Percentiles rank a stretch among this genome's conserved stretches.
Conservation (phyloP, 2,329 filamentous ascomycete genomes). For the Epichloe coenophiala region DNA sequence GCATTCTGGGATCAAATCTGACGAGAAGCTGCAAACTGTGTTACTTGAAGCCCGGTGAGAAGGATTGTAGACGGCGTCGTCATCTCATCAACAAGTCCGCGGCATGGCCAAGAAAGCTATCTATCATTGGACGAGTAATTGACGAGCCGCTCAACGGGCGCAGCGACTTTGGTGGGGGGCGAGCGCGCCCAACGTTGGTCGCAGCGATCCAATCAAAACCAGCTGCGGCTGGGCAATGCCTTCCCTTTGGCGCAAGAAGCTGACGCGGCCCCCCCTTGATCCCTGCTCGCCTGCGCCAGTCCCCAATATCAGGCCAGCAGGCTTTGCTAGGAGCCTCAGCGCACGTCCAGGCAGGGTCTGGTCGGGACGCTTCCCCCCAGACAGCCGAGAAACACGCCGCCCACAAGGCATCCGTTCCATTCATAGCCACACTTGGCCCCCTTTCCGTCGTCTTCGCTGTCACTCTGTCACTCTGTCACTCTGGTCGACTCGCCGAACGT, state of each 20-base stretch:
- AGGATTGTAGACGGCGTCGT: conserved; percentile 6
- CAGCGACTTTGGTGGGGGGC: background rate
- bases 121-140: background rate
- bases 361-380: background rate
- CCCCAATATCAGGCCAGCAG: background rate
- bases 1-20: background rate
- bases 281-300: conserved; percentile 9
- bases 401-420: conserved; percentile 18
- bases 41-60: background rate
- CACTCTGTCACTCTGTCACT: background rate
- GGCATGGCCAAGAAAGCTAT: background rate
- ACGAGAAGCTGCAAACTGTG: background rate
- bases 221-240: background rate
- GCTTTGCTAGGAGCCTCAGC: conserved; percentile 4
- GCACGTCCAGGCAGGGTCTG: conserved; percentile 5
- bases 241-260: conserved; percentile 8
- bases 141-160: background rate
- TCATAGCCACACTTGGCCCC: conserved; percentile 18
- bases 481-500: background rate
- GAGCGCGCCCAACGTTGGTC: background rate
- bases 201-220: background rate
- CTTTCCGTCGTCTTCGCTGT: conserved; percentile 11
- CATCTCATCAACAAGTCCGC: conserved; percentile 2
- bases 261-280: conserved; percentile 13
- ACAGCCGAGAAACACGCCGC: background rate